Evolutionary conservation across 2,329 filamentous ascomycete genomes (phyloP).

Genomic region (Fusarium sp.): DNA sequence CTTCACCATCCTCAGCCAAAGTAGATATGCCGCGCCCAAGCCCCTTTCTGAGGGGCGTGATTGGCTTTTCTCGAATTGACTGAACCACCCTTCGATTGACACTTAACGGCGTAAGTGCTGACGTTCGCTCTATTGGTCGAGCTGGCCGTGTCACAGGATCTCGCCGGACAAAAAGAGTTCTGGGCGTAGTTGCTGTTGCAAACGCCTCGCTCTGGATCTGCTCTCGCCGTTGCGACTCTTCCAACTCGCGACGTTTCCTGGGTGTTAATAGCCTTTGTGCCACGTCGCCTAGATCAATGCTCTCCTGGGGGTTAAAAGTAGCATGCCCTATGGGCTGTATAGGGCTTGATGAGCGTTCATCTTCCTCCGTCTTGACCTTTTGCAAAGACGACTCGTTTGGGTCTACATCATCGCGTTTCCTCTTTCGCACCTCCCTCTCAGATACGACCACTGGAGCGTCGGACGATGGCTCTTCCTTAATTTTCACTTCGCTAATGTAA

Average conservation of each 20-base stretch:
- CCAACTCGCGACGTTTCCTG: constrained; percentile 52
- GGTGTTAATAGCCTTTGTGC: constrained; percentile 53
- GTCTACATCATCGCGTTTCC: constrained; percentile 54
- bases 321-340: constrained; percentile 36
- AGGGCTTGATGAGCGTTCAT: constrained; percentile 51
- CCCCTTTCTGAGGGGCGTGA: constrained; percentile 39
- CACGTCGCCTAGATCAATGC: constrained; percentile 66
- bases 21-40: constrained; percentile 56
- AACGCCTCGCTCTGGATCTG: constrained; percentile 23
- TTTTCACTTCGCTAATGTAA: constrained; percentile 17
- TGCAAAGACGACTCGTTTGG: constrained; percentile 42
- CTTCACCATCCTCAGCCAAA: constrained; percentile 64
- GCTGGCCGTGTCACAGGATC: constrained; percentile 38
- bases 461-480: constrained; percentile 69
- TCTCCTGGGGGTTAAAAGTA: constrained; percentile 62
- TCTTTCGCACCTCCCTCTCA: constrained; percentile 63
- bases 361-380: constrained; percentile 60
- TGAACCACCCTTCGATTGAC: constrained; percentile 51
- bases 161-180: constrained; percentile 38
- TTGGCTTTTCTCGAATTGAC: constrained; percentile 43
- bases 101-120: constrained; percentile 56
- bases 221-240: constrained; percentile 29
- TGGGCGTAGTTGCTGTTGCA: constrained; percentile 29
- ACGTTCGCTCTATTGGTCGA: constrained; percentile 38
- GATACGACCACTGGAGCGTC: constrained; percentile 65